A percentile compares a stretch with the other conserved stretches of the same genome.
phyloP scores from a whole-genome alignment of 345 rosid genomes.

The Citrus reticulata region DNA sequence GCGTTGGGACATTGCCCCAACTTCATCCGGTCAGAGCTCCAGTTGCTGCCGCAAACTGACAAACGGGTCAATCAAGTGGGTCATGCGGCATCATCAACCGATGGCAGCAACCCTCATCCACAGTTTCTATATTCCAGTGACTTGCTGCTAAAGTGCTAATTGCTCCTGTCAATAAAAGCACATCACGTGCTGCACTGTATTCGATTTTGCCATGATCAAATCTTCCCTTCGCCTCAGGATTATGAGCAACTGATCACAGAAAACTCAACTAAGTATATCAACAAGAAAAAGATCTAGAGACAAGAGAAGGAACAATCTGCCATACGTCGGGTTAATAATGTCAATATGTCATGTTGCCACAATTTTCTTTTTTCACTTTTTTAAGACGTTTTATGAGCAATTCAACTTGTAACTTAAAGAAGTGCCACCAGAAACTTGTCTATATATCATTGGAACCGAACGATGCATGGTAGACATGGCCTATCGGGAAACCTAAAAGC shows the following conservation, averaged over 20 bases:
- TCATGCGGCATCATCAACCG: neutral
- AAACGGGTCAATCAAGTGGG: slow-evolving; percentile 17
- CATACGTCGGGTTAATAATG: too few relatives aligned
- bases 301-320: too few relatives aligned
- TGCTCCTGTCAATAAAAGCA: neutral
- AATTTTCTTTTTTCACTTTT: too few relatives aligned
- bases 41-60: slow-evolving; percentile 9
- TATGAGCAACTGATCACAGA: neutral
- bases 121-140: neutral
- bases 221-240: neutral
- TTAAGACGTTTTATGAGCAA: too few relatives aligned
- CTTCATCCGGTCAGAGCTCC: slow-evolving; percentile 5
- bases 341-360: too few relatives aligned
- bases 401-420: too few relatives aligned
- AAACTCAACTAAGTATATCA: too few relatives aligned
- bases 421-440: too few relatives aligned
- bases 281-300: too few relatives aligned
- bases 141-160: neutral
- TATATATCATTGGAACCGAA: too few relatives aligned
- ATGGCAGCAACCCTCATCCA: slow-evolving; percentile 23
- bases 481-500: neutral
- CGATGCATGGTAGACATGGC: too few relatives aligned
- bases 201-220: neutral
- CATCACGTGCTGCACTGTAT: neutral
- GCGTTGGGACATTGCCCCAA: neutral